A percentile compares a stretch with the other conserved stretches of the same genome.
Evolutionary conservation across 176 grass and related monocot species (phyloP).

Genomic region (Urochloa ruziziensis): DNA sequence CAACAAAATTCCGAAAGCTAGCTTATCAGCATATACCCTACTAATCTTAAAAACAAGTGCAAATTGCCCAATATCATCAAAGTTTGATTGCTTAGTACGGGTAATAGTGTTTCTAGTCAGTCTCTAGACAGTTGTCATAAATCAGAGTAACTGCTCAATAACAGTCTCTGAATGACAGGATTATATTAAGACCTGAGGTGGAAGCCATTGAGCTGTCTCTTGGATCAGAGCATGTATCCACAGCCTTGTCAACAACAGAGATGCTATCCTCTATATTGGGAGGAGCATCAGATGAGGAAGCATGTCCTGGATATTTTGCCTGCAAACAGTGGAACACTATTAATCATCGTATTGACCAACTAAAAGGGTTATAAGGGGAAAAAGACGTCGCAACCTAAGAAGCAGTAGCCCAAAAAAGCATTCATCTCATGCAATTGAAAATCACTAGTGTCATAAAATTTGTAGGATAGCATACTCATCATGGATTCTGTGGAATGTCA

Average conservation of each 20-base stretch:
- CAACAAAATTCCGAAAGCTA: constrained; percentile 11
- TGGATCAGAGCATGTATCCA: constrained; percentile 52
- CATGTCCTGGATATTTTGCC: constrained; percentile 41
- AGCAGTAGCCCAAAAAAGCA: background rate
- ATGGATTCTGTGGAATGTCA: background rate
- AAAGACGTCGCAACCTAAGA: background rate
- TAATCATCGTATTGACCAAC: background rate
- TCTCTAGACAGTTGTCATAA: background rate
- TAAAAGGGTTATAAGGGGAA: background rate
- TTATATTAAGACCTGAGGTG: constrained; percentile 44
- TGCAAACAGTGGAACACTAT: constrained; percentile 36
- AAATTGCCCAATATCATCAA: constrained; percentile 2
- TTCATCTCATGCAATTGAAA: background rate
- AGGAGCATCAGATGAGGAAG: constrained; percentile 42
- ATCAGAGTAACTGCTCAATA: constrained; percentile 23
- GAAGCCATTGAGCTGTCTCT: constrained; percentile 26
- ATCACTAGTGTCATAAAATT: background rate
- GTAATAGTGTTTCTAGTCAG: constrained; percentile 3
- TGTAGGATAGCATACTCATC: background rate
- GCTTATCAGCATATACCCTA: background rate
- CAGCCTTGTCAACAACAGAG: constrained; percentile 50
- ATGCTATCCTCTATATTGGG: constrained; percentile 42
- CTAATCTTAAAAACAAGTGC: background rate
- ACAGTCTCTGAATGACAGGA: background rate
- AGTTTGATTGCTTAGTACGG: constrained; percentile 1